These are phyloP conservation scores for Hypoxylon subgilvum DNA, from an alignment of 495 filamentous ascomycete species.

Conservation along the genomic window DNA sequence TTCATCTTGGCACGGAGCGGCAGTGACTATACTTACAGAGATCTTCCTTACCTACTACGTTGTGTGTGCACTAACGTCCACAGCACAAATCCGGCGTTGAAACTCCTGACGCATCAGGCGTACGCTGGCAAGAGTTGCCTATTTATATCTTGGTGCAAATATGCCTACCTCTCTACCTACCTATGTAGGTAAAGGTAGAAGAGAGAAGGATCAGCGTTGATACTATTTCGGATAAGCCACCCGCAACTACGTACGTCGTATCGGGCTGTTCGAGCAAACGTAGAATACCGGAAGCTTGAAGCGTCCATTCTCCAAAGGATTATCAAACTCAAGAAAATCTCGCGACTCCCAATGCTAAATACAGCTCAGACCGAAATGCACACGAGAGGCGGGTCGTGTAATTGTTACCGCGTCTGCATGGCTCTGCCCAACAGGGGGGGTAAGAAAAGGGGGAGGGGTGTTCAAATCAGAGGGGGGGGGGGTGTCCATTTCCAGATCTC, in stretches of 20 bases:
- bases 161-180: slow-evolving; percentile 33
- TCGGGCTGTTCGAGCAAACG: slow-evolving; percentile 21
- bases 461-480: background rate
- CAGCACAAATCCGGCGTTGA: slow-evolving; percentile 26
- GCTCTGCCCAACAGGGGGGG: slow-evolving; percentile 23
- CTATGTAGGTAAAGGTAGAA: slow-evolving; percentile 29
- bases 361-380: slow-evolving; percentile 24
- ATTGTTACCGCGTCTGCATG: slow-evolving; percentile 22
- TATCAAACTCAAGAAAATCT: slow-evolving; percentile 6
- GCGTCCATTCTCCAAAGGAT: slow-evolving; percentile 13
- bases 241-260: slow-evolving; percentile 13
- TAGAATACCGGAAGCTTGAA: slow-evolving; percentile 20
- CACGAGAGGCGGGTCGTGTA: slow-evolving; percentile 15
- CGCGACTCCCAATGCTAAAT: slow-evolving; percentile 31
- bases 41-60: slow-evolving; percentile 29
- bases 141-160: slow-evolving; percentile 33
- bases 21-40: slow-evolving; percentile 7
- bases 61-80: slow-evolving; percentile 23
- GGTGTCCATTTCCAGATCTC: slow-evolving; percentile 4
- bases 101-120: slow-evolving; percentile 30
- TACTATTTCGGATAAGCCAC: slow-evolving; percentile 28
- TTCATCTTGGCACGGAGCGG: slow-evolving; percentile 27
- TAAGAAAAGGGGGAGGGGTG: background rate
- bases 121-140: slow-evolving; percentile 25
- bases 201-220: slow-evolving; percentile 31